phyloP scores from a whole-genome alignment of 331 rosid genomes.

The Prunus yedoensis region DNA sequence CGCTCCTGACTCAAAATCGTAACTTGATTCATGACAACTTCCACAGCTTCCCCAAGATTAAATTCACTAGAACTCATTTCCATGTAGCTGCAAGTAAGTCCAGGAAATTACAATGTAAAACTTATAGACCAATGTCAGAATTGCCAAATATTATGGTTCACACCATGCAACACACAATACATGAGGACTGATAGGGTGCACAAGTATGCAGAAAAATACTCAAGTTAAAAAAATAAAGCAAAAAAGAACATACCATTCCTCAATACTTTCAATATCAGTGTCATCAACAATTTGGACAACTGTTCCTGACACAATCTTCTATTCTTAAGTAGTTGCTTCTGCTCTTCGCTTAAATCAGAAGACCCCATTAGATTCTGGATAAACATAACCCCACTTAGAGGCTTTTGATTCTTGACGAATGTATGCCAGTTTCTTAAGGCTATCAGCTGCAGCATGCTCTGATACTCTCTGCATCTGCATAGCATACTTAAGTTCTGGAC shows the following conservation, averaged over 20 bases:
- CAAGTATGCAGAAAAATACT: neutral
- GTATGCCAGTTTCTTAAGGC: constrained; percentile 37
- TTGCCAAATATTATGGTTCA: no score
- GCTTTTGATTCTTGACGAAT: constrained; percentile 39
- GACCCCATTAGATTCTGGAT: constrained; percentile 43
- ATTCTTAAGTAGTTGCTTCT: constrained; percentile 32
- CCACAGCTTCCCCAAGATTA: constrained; percentile 40
- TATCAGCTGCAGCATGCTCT: constrained; percentile 43
- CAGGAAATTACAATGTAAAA: no score
- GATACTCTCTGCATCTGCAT: constrained; percentile 41
- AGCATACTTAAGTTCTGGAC: constrained; percentile 44
- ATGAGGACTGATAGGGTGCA: neutral
- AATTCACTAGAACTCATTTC: constrained; percentile 35
- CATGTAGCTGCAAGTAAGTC: constrained; percentile 31
- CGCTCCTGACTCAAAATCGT: constrained; percentile 40
- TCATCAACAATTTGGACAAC: constrained; percentile 36
- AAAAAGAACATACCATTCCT: constrained; percentile 34
- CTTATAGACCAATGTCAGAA: neutral
- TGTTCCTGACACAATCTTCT: constrained; percentile 43
- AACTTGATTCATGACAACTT: constrained; percentile 32
- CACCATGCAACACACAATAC: neutral
- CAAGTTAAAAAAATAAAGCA: neutral
- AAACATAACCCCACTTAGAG: constrained; percentile 34
- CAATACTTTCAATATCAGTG: constrained; percentile 38
- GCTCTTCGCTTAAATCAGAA: constrained; percentile 37